Conservation (phyloP, 108 stramenopile genomes). For the Cafeteria roenbergensis region DNA sequence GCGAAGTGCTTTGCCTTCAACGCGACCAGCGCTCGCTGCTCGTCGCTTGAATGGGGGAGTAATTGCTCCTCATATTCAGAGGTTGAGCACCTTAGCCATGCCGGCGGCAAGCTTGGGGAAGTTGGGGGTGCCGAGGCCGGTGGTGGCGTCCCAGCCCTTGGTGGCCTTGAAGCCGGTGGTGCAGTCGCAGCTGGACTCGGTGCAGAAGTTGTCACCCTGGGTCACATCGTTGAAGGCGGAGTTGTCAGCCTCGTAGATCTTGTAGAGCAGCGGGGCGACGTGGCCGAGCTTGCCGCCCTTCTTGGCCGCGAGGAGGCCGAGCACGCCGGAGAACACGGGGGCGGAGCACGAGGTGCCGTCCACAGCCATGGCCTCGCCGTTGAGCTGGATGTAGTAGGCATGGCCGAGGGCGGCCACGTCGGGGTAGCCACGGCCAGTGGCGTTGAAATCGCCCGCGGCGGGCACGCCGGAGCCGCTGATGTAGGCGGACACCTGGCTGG, state of each 20-base stretch:
- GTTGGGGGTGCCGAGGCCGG: constrained; percentile 34
- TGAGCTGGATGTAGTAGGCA: constrained; percentile 27
- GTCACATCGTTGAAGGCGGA: constrained; percentile 29
- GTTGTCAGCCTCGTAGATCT: constrained; percentile 5
- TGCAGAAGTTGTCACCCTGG: constrained; percentile 17
- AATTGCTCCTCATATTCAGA: neutral
- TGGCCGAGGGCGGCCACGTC: constrained; percentile 31
- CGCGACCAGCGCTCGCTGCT: no score
- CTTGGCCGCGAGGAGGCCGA: constrained; percentile 25
- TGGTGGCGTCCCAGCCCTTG: constrained; percentile 35
- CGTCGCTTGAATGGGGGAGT: no score
- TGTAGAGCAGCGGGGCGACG: constrained; percentile 33
- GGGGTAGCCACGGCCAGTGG: constrained; percentile 30
- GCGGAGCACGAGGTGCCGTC: constrained; percentile 28
- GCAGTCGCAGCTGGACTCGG: neutral
- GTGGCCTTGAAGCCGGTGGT: constrained; percentile 26
- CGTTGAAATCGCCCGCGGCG: constrained; percentile 20
- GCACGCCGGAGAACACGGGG: constrained; percentile 29
- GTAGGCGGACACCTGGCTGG: constrained; percentile 21
- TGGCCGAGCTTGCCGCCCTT: constrained; percentile 26
- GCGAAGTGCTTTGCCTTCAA: no score
- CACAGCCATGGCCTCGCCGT: constrained; percentile 23
- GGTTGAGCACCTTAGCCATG: neutral
- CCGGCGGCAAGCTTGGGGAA: constrained; percentile 3
- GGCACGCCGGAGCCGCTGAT: constrained; percentile 18